Conservation (phyloP, 768 basidiomycete genomes). For the Hortiboletus campestris region DNA sequence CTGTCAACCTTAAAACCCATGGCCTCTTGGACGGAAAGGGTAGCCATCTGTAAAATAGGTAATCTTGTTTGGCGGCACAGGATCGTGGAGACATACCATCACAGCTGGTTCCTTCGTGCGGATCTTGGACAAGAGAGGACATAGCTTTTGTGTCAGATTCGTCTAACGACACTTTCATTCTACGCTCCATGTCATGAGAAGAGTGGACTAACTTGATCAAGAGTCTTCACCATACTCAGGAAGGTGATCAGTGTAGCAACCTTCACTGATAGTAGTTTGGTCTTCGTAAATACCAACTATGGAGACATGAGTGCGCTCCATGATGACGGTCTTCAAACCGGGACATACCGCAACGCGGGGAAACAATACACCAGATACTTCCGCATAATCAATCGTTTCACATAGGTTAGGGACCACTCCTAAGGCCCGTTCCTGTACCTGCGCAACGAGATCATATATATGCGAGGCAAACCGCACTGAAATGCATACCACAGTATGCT, state of each 20-base stretch:
- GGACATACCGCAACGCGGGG: slow-evolving; percentile 84
- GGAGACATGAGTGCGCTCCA: slow-evolving; percentile 13
- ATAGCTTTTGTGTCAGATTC: slow-evolving; percentile 92
- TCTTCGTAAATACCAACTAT: slow-evolving; percentile 91
- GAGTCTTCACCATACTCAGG: slow-evolving; percentile 81
- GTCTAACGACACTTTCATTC: slow-evolving; percentile 42
- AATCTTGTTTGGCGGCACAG: not conserved
- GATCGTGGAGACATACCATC: slow-evolving; percentile 52
- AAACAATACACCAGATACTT: slow-evolving; percentile 87
- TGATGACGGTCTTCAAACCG: slow-evolving; percentile 6
- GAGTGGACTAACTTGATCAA: slow-evolving; percentile 66
- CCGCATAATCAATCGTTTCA: slow-evolving; percentile 92
- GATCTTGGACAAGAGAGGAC: slow-evolving; percentile 91
- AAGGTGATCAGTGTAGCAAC: slow-evolving; percentile 86
- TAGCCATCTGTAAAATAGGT: slow-evolving; percentile 63
- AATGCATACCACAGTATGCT: slow-evolving; percentile 69
- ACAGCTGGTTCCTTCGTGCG: slow-evolving; percentile 95
- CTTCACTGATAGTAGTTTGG: slow-evolving; percentile 86
- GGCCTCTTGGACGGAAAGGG: slow-evolving; percentile 86
- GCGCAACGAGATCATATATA: slow-evolving; percentile 3
- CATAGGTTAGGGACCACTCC: slow-evolving; percentile 82
- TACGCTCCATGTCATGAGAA: not conserved
- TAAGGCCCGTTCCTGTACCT: slow-evolving; percentile 93
- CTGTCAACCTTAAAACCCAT: slow-evolving; percentile 96
- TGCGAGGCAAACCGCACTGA: not conserved